phyloP scores from a whole-genome alignment of 1,284 basidiomycete genomes.

The Austroboletus novae-zelandiae region DNA sequence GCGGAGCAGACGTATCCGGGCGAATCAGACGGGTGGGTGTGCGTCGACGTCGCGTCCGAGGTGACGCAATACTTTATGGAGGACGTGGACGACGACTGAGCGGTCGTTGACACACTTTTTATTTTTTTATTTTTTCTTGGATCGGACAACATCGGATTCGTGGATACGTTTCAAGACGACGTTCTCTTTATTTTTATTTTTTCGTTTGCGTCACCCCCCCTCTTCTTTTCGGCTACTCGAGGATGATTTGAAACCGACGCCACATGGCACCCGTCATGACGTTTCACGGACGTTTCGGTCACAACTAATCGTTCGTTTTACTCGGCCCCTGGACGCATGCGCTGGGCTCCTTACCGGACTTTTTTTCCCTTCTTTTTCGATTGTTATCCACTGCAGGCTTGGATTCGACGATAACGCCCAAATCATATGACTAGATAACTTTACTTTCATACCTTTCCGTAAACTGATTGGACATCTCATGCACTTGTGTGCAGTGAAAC shows the following conservation, averaged over 20 bases:
- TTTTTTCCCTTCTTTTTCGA: background rate
- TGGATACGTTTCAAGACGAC: background rate
- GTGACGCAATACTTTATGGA: slow-evolving; percentile 32
- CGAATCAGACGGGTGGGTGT: slow-evolving; percentile 38
- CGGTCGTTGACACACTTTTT: background rate
- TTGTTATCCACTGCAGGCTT: background rate
- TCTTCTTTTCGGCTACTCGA: background rate
- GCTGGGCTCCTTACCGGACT: background rate
- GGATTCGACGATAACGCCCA: background rate
- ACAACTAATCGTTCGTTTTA: background rate
- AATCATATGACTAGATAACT: background rate
- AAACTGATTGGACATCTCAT: background rate
- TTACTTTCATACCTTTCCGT: background rate
- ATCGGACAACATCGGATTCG: no score
- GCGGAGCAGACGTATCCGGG: slow-evolving; percentile 18
- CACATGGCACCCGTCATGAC: background rate
- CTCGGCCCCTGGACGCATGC: slow-evolving; percentile 1
- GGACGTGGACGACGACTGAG: slow-evolving; percentile 7
- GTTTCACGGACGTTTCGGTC: background rate
- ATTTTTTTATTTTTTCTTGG: background rate
- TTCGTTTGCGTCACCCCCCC: background rate
- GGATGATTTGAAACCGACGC: background rate
- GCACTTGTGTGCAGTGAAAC: no score
- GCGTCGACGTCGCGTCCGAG: slow-evolving; percentile 40
- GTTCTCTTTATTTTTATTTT: background rate